phyloP scores from a whole-genome alignment of 2,329 filamentous ascomycete species.

The Diaporthe destruens region DNA sequence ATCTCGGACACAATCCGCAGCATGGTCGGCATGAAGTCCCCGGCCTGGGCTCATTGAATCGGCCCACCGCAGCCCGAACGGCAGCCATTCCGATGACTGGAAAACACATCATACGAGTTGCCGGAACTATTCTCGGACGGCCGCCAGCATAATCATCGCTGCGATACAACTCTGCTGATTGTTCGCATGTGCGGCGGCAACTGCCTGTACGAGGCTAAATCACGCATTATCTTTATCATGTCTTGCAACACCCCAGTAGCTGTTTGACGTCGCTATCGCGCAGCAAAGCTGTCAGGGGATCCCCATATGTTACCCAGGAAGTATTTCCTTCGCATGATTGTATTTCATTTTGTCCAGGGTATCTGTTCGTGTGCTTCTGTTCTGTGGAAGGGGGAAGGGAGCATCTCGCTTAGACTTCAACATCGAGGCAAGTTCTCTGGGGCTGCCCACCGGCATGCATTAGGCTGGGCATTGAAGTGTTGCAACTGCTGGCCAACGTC shows the following conservation, averaged over 20 bases:
- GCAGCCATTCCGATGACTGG: background rate
- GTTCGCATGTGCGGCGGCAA: conserved; percentile 10
- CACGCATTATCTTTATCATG: conserved; percentile 37
- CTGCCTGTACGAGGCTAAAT: conserved; percentile 26
- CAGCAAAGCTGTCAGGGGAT: conserved; percentile 24
- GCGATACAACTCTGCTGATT: conserved; percentile 20
- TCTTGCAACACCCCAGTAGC: conserved; percentile 26
- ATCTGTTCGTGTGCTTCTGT: conserved; percentile 34
- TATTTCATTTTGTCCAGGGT: conserved; percentile 41
- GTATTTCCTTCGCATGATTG: conserved; percentile 40
- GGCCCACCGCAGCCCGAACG: background rate
- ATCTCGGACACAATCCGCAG: conserved; percentile 42
- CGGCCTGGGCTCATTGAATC: conserved; percentile 38
- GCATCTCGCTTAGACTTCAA: conserved; percentile 39
- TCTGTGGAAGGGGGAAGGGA: conserved; percentile 2
- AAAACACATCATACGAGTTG: conserved; percentile 22
- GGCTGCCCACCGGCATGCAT: conserved; percentile 36
- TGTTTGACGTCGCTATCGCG: conserved; percentile 22
- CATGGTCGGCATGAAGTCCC: conserved; percentile 42
- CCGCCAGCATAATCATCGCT: conserved; percentile 4
- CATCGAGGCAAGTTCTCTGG: conserved; percentile 39
- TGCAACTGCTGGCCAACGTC: conserved; percentile 26
- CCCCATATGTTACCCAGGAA: conserved; percentile 45
- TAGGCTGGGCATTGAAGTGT: conserved; percentile 39
- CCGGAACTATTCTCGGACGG: conserved; percentile 14